Conservation (phyloP, 176 grass and related monocot species). For the Saccharum spontaneum region DNA sequence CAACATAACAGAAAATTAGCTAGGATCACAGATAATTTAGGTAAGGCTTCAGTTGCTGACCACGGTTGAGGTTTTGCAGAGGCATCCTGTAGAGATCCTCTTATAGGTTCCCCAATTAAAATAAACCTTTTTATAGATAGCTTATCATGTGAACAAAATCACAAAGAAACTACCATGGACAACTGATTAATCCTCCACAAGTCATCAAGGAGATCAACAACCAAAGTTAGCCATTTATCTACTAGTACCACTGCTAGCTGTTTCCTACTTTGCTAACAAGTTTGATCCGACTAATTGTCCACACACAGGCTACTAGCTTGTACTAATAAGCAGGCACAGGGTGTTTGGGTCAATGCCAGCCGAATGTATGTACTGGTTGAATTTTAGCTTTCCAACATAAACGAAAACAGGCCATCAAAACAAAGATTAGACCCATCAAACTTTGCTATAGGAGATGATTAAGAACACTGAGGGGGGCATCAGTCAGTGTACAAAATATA, state of each 20-base stretch:
- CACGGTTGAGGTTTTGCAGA: background rate
- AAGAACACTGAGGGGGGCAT: no score
- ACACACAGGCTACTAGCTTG: background rate
- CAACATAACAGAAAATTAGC: background rate
- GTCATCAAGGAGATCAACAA: background rate
- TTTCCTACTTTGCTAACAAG: background rate
- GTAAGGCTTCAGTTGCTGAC: background rate
- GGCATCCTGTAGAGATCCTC: background rate
- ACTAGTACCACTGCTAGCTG: background rate
- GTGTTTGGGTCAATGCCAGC: background rate
- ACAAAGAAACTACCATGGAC: background rate
- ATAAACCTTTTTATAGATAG: background rate
- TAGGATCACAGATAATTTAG: background rate
- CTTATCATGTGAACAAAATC: background rate
- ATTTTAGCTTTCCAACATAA: background rate
- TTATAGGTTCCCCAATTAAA: background rate
- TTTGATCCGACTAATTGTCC: background rate
- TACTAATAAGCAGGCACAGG: background rate
- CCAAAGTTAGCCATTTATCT: background rate
- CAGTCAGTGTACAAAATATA: no score
- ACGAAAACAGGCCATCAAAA: no score
- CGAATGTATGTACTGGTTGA: background rate
- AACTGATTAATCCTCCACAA: background rate
- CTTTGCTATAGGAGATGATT: no score
- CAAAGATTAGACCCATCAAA: no score